phyloP scores from a whole-genome alignment of 768 basidiomycete genomes.

The Auricularia cornea region DNA sequence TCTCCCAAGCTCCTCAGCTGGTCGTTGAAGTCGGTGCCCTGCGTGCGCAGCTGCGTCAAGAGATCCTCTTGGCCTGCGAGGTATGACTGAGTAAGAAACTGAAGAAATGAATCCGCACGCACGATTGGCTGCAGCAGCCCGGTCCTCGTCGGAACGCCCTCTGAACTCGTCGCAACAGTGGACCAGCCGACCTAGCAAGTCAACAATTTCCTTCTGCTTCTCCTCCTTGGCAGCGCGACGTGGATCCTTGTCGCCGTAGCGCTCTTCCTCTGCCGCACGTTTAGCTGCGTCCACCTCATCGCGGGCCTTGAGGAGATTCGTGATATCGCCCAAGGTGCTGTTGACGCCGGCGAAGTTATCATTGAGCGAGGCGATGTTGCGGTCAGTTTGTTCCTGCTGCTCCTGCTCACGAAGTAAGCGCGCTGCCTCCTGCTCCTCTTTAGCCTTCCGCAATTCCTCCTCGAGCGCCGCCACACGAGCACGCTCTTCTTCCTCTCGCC shows the following conservation, averaged over 20 bases:
- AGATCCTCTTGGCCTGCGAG: constrained; percentile 48
- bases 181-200: constrained; percentile 52
- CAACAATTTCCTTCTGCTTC: constrained; percentile 46
- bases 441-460: constrained; percentile 45
- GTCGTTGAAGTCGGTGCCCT: constrained; percentile 53
- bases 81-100: constrained; percentile 5
- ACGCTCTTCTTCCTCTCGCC: constrained; percentile 46
- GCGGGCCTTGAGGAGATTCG: constrained; percentile 59
- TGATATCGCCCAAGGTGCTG: constrained; percentile 59
- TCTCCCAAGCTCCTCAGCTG: constrained; percentile 37
- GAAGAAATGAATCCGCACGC: constrained; percentile 9
- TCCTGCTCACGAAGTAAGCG: constrained; percentile 52
- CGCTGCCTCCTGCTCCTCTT: constrained; percentile 49
- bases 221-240: constrained; percentile 52
- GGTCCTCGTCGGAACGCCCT: constrained; percentile 42
- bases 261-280: constrained; percentile 49
- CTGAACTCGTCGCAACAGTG: constrained; percentile 48
- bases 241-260: constrained; percentile 53
- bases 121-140: constrained; percentile 45
- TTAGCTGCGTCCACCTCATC: constrained; percentile 47
- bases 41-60: constrained; percentile 47
- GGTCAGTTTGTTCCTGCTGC: constrained; percentile 46
- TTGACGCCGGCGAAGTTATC: constrained; percentile 33
- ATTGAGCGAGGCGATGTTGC: constrained; percentile 29
- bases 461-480: constrained; percentile 25